Percentiles rank a stretch among this genome's conserved stretches.
Evolutionary conservation across 2,329 filamentous ascomycete species (phyloP).

Genomic region (Geosmithia morbida): DNA sequence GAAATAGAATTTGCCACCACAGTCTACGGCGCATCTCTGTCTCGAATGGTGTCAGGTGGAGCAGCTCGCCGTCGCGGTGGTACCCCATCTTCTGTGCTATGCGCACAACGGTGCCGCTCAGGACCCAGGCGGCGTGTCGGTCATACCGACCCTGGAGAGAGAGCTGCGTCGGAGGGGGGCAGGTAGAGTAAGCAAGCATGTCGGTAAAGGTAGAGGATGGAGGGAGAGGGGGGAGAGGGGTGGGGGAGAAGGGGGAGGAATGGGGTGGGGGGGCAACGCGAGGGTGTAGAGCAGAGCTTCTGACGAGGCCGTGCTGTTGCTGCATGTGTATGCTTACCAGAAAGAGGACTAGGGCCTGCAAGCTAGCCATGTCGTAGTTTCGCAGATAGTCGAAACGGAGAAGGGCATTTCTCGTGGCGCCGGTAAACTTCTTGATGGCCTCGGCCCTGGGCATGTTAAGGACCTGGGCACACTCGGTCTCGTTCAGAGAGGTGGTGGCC

Average conservation of each 20-base stretch:
- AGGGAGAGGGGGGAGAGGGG: neutral
- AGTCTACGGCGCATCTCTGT: conserved; percentile 52
- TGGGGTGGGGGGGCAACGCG: neutral
- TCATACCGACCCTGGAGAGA: conserved; percentile 44
- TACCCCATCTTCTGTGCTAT: conserved; percentile 56
- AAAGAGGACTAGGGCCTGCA: conserved; percentile 46
- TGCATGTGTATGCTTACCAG: conserved; percentile 20
- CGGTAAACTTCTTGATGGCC: conserved; percentile 35
- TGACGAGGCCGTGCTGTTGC: too few species aligned
- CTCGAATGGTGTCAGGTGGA: conserved; percentile 46
- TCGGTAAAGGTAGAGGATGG: neutral
- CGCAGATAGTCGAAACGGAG: conserved; percentile 41
- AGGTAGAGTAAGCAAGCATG: neutral
- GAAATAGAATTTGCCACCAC: conserved; percentile 50
- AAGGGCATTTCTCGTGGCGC: conserved; percentile 34
- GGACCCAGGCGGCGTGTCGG: conserved; percentile 43
- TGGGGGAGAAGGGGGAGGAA: neutral
- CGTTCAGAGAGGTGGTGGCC: conserved; percentile 38
- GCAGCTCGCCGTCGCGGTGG: conserved; percentile 43
- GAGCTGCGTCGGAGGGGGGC: conserved; percentile 18
- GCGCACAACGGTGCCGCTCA: conserved; percentile 45
- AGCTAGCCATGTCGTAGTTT: conserved; percentile 39
- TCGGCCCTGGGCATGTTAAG: conserved; percentile 33
- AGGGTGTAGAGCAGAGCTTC: too few species aligned
- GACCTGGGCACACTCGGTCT: conserved; percentile 38